Conservation (phyloP, 805 yeast genomes). For the Teunomyces lycoperdinae region DNA sequence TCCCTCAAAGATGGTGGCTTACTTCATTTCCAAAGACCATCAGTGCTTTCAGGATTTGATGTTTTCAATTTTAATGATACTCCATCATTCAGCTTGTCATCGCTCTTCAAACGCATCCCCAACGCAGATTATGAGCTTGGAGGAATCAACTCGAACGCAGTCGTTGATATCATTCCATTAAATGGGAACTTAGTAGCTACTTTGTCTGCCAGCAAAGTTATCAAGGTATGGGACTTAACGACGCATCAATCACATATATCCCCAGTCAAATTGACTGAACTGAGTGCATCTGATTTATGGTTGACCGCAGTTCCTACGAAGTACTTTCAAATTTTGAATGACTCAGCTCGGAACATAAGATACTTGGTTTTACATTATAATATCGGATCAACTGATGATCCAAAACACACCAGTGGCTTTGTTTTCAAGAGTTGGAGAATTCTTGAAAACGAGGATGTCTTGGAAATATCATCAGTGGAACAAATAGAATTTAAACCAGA, state of each 20-base stretch:
- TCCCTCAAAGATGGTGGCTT: conserved; percentile 78
- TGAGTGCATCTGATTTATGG: conserved; percentile 19
- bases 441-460: neutral
- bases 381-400: conserved; percentile 10
- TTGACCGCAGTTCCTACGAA: conserved; percentile 29
- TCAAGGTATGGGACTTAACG: conserved; percentile 60
- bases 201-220: conserved; percentile 49
- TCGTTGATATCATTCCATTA: conserved; percentile 39
- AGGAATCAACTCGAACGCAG: conserved; percentile 40
- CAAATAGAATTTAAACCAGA: conserved; percentile 19
- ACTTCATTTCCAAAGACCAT: conserved; percentile 47
- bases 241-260: conserved; percentile 24
- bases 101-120: conserved; percentile 14
- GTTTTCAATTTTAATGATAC: conserved; percentile 54
- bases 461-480: conserved; percentile 11
- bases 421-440: conserved; percentile 25
- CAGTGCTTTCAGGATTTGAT: conserved; percentile 29
- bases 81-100: conserved; percentile 28
- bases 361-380: conserved; percentile 18
- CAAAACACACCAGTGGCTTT: conserved; percentile 11
- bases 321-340: conserved; percentile 21
- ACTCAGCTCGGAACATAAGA: conserved; percentile 4
- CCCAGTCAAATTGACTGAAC: conserved; percentile 14
- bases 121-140: conserved; percentile 23
- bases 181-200: conserved; percentile 43